Evolutionary conservation across 306 rosid genomes (phyloP).

Genomic region (Astragalus membranaceus): DNA sequence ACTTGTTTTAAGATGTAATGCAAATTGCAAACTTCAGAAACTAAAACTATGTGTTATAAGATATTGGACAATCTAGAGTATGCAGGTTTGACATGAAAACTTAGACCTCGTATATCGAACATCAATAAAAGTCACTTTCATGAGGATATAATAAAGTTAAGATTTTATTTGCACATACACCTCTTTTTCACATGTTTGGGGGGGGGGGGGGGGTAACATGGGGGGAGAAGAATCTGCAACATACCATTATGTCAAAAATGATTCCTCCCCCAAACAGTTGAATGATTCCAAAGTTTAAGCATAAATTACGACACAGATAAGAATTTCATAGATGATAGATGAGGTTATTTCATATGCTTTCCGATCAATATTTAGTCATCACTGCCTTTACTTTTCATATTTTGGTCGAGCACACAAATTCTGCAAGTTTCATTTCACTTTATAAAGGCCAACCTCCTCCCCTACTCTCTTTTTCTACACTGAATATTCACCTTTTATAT

Average conservation of each 20-base stretch:
- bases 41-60: background rate
- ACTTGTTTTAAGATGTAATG: background rate
- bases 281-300: background rate
- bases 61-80: background rate
- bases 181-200: no score
- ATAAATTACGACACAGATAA: background rate
- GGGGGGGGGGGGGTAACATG: no score
- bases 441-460: background rate
- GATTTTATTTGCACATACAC: no score
- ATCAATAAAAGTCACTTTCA: background rate
- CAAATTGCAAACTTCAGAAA: conserved; percentile 11
- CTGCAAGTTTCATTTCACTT: background rate
- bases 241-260: no score
- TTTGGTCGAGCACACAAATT: background rate
- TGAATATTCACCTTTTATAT: background rate
- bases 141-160: background rate
- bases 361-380: background rate
- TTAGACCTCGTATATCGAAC: no score
- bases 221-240: no score
- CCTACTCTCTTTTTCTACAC: background rate
- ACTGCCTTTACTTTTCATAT: background rate
- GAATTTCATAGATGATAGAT: background rate
- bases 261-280: background rate
- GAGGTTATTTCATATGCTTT: background rate
- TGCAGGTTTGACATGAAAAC: no score